Evolutionary conservation across 2,329 filamentous ascomycete genomes (phyloP).

Genomic region (Coniochaeta ligniaria): DNA sequence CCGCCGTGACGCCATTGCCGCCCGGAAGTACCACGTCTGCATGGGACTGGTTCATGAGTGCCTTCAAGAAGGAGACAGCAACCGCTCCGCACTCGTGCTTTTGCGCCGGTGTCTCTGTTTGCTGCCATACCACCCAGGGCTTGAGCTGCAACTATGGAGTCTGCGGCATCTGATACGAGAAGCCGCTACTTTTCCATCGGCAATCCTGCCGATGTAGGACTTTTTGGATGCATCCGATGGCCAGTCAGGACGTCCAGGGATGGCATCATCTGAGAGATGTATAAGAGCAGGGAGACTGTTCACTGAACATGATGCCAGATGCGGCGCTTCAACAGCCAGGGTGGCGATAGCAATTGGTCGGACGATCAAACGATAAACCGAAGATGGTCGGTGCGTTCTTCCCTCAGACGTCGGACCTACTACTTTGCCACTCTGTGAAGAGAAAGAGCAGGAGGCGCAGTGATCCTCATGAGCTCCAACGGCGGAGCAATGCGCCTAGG

Average conservation of each 20-base stretch:
- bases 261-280: background rate
- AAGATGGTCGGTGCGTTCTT: background rate
- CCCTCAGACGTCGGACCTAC: background rate
- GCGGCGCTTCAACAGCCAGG: background rate
- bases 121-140: conserved; percentile 15
- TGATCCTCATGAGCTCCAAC: background rate
- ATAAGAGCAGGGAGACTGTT: background rate
- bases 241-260: background rate
- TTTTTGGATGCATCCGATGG: background rate
- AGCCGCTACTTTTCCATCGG: background rate
- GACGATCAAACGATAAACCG: background rate
- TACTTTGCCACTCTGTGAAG: background rate
- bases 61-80: background rate
- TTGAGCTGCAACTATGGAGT: conserved; percentile 19
- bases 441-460: background rate
- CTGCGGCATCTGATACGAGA: conserved; percentile 16
- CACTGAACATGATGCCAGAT: background rate
- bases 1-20: background rate
- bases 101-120: conserved; percentile 19
- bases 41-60: conserved; percentile 2
- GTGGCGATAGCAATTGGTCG: background rate
- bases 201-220: background rate
- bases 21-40: background rate
- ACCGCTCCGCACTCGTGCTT: conserved; percentile 13
- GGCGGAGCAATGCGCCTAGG: background rate